Conservation (phyloP, 2,329 filamentous ascomycete species). For the Fusarium heterosporum region DNA sequence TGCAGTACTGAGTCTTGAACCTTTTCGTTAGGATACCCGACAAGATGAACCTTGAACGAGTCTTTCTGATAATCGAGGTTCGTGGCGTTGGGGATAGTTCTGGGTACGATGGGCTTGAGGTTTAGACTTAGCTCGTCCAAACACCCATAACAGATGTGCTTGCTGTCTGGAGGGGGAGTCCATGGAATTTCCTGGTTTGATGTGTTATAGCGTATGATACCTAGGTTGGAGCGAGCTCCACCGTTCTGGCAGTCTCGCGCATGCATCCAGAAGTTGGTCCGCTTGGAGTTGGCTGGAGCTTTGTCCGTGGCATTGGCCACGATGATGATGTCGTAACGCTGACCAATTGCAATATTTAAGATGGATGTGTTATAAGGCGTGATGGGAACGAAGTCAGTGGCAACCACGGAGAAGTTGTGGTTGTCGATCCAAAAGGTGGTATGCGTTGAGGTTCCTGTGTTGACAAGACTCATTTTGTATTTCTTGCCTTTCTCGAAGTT, state of each 20-base stretch:
- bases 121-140: neutral
- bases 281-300: neutral
- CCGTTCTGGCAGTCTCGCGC: slow-evolving; percentile 6
- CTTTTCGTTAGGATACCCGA: neutral
- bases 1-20: neutral
- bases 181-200: neutral
- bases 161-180: neutral
- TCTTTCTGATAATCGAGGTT: neutral
- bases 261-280: slow-evolving; percentile 8
- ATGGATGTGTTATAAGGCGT: neutral
- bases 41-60: neutral
- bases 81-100: neutral
- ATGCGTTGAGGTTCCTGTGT: neutral
- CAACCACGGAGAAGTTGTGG: slow-evolving; percentile 6
- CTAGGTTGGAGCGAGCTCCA: neutral
- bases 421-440: slow-evolving; percentile 3
- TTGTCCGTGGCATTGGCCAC: neutral
- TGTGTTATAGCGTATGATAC: neutral
- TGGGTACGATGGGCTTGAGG: neutral
- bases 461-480: slow-evolving; percentile 10
- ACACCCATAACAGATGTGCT: slow-evolving; percentile 2
- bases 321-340: slow-evolving; percentile 4
- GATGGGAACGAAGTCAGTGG: slow-evolving; percentile 12
- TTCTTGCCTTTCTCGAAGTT: neutral
- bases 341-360: slow-evolving; percentile 2